Evolutionary conservation across 2,329 filamentous ascomycete species (phyloP).

Genomic region (Podosphaera fusca): DNA sequence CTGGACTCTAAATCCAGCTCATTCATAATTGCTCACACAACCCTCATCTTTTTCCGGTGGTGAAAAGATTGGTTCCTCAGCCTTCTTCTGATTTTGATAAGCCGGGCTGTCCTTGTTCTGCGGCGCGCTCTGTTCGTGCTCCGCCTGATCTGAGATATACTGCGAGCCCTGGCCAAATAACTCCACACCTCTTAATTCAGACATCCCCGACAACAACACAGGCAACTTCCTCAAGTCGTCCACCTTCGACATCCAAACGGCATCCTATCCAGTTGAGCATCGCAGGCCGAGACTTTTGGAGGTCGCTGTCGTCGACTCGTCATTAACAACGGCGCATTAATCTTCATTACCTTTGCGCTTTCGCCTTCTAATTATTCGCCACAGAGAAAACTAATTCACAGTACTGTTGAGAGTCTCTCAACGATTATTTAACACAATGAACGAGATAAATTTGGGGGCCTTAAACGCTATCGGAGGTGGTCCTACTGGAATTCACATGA

Average conservation of each 20-base stretch:
- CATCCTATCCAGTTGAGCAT: not conserved
- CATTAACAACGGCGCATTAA: not conserved
- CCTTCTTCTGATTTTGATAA: not conserved
- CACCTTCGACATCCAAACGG: not conserved
- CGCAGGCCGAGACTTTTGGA: not conserved
- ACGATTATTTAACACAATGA: conserved; percentile 12
- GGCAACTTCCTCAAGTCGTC: not conserved
- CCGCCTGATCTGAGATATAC: not conserved
- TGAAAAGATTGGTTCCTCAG: not conserved
- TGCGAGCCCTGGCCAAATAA: not conserved
- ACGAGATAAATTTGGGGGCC: conserved; percentile 29
- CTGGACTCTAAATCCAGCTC: not conserved
- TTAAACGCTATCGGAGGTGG: conserved; percentile 46
- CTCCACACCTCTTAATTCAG: not conserved
- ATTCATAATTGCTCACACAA: not conserved
- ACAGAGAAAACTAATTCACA: not conserved
- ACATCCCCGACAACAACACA: not conserved
- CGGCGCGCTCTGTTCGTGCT: not conserved
- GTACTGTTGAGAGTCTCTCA: not conserved
- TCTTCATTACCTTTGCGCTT: not conserved
- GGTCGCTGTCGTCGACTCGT: not conserved
- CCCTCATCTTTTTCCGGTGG: not conserved
- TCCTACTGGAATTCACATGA: conserved; percentile 33
- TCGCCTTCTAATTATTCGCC: not conserved
- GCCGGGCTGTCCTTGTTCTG: not conserved